Percentiles rank a stretch among this genome's conserved stretches.
Conservation (phyloP, 2,329 filamentous ascomycete species). For the Beauveria sp. region DNA sequence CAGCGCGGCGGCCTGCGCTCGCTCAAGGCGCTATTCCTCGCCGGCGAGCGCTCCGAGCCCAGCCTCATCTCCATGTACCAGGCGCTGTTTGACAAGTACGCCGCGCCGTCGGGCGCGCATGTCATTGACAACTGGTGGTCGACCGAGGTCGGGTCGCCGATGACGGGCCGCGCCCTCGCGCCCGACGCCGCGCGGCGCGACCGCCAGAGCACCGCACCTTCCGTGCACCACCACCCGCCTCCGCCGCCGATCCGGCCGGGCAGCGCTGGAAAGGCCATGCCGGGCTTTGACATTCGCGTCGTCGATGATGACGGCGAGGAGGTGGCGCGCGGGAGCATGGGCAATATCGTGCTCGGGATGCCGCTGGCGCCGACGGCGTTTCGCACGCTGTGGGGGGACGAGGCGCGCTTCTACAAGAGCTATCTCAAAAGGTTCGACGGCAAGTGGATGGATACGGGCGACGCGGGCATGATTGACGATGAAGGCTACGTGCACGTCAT, state of each 20-base stretch:
- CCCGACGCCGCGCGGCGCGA: conserved; percentile 47
- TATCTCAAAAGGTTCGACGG: conserved; percentile 79
- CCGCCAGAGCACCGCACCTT: too few relatives aligned
- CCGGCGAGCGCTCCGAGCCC: conserved; percentile 84
- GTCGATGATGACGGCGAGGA: conserved; percentile 75
- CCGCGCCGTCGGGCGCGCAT: conserved; percentile 45
- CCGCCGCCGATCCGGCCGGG: conserved; percentile 64
- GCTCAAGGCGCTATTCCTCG: conserved; percentile 71
- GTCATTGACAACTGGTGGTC: conserved; percentile 57
- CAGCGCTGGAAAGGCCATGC: conserved; percentile 84
- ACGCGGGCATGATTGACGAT: conserved; percentile 77
- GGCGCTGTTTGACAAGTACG: conserved; percentile 59
- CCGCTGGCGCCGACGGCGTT: conserved; percentile 83
- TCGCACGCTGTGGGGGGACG: conserved; percentile 77
- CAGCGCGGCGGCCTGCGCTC: conserved; percentile 61
- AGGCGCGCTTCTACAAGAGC: conserved; percentile 75
- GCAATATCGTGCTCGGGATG: conserved; percentile 79
- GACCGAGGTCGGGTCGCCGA: conserved; percentile 51
- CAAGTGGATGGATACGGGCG: conserved; percentile 83
- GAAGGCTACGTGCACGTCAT: conserved; percentile 62
- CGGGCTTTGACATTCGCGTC: conserved; percentile 79
- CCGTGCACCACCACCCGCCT: conserved; percentile 9
- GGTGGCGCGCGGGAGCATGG: conserved; percentile 67
- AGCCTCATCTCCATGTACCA: conserved; percentile 79
- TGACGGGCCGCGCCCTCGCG: conserved; percentile 46